Base-by-base conservation (phyloP, 495 filamentous ascomycete genomes). In the Bombardia bombarda region DNA sequence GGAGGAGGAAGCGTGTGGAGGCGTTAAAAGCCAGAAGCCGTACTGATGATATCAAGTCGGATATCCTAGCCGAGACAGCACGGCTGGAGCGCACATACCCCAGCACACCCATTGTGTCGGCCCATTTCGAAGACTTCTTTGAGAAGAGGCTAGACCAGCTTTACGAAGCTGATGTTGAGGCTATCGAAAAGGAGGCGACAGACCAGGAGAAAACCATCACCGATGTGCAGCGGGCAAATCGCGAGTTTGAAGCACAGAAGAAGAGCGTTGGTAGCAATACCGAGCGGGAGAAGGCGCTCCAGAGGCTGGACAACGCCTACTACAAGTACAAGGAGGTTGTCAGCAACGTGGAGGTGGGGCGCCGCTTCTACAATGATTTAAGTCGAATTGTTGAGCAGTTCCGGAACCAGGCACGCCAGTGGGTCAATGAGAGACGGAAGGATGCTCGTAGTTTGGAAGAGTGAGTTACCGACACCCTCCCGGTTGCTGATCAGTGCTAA, bases 301-400 rank as follows among this genome's bases (percentile, higher is more conserved):
- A 98, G 59, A 79, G 78, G 32, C 71, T 98, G 17, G 90, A 97
- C 58, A 92, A 88, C 42, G 92, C 87, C 7, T 95, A 93, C 57
- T 74, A 86, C 62, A 92, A 88, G 64, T 96, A 96, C 63, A 93
- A 92, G 62, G 90, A 98, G 60, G 83, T 96, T 40, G 78, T 93
- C 32, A 84, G 75, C 32, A 93, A 97, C 54, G 65, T 95, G 0
- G 87, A 96, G 42, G 84, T 83, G 0, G 92, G 87, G 1, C 66
- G 90, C 32, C 95, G 94, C 53, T 98, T 98, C 59, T 98, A 97
- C 67, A 97, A 98, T 56, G 90, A 96, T 53, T 74, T 98, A 2
- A 84, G 80, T 31, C 85, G 83, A 60, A 89, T 95, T 32, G 80
- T 95, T 1, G 78, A 71, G 8, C 72, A 82, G 49, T 73, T 70